Base-by-base conservation (phyloP, 2,329 filamentous ascomycete genomes). In the Paraphaeosphaeria sporulosa region DNA sequence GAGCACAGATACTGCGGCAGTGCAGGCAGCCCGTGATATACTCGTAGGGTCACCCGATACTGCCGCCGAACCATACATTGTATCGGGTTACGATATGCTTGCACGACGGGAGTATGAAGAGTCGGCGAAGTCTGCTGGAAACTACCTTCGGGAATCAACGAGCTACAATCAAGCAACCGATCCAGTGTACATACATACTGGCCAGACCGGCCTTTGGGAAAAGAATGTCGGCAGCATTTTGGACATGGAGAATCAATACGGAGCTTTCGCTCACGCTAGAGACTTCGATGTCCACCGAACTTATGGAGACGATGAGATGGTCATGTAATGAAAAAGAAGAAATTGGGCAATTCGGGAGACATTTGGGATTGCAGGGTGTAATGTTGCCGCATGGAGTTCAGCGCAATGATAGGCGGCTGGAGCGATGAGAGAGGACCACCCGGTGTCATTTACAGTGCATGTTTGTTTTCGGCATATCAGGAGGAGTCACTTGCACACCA, bases 11-110 rank as follows among this genome's bases (percentile, higher is more conserved):
- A 58, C 60, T 54, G 55, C 34, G 32, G 60, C 66, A 21, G 65
- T 64, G 12, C 57, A 63, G 34, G 58, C 44, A 2, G 63, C 67
- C 32, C 64, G 60, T n/a, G 62, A 66, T 47, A 55, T 67, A n/a
- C 66, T 63, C 43, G 55, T 65, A 10, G 46, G 64, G 10, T 67
- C 66, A 6, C 67, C 67, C 12, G 62, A 64, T 48, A 83, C 86
- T 62, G 87, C 86, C 42, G 87, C 86, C 42, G 92, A 96, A 77
- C 93, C 93, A 0, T 97, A 97, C 78, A 96, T 97, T 86, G 77
- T 86, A 50, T 89, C 87, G 7, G 93, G 93, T 15, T 97, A 96
- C 73, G 90, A 92, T 70, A 83, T 87, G 71, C 79, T 91, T 59
- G 87, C 89, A 60, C 82, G 83, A 59, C 83, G 87, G 56, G 89